These are phyloP conservation scores for Quercus variabilis DNA, from an alignment of 306 rosid species.

Conservation along the genomic window DNA sequence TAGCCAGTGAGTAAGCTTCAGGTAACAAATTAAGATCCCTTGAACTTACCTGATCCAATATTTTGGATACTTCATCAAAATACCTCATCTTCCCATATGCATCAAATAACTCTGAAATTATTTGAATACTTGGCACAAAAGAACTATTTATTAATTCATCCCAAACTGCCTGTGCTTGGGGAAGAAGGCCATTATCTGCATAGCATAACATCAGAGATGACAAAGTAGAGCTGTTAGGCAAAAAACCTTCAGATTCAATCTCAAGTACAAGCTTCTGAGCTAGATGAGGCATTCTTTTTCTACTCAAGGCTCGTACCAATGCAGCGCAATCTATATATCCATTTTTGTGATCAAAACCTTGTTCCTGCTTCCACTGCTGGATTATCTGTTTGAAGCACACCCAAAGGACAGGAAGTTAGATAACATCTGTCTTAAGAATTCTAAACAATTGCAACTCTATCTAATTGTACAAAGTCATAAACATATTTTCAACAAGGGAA, in stretches of 20 bases:
- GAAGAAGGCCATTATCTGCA: slow-evolving; percentile 43
- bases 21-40: slow-evolving; percentile 51
- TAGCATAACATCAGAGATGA: slow-evolving; percentile 41
- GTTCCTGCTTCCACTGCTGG: slow-evolving; percentile 28
- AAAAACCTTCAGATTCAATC: slow-evolving; percentile 28
- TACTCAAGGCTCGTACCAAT: slow-evolving; percentile 11
- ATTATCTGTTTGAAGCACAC: slow-evolving; percentile 37
- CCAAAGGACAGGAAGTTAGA: neutral
- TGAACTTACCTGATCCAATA: slow-evolving; percentile 35
- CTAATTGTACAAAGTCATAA: neutral
- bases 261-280: slow-evolving; percentile 39
- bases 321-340: slow-evolving; percentile 17
- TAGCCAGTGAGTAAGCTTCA: slow-evolving; percentile 60
- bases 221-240: slow-evolving; percentile 34
- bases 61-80: slow-evolving; percentile 30
- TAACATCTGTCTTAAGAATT: neutral
- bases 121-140: slow-evolving; percentile 40
- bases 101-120: slow-evolving; percentile 52
- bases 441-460: neutral
- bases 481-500: neutral
- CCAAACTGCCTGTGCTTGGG: slow-evolving; percentile 52
- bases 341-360: slow-evolving; percentile 9
- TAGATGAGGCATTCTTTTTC: slow-evolving; percentile 37
- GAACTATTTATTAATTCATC: slow-evolving; percentile 56
- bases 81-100: slow-evolving; percentile 37